These are phyloP conservation scores for Cadophora luteo-olivacea DNA, from an alignment of 2,329 filamentous ascomycete genomes.

Conservation along the genomic window DNA sequence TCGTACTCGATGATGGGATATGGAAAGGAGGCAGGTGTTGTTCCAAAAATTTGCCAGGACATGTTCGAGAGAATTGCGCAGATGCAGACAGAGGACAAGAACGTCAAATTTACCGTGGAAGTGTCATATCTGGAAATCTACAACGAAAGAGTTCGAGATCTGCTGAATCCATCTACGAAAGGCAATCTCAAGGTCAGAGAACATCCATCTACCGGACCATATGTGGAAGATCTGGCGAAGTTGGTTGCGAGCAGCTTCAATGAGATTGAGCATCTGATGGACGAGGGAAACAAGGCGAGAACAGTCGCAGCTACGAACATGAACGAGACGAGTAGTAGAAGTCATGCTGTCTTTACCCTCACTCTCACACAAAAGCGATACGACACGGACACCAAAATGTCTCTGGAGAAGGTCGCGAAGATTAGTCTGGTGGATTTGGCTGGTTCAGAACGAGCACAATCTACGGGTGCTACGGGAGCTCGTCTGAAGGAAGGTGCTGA, in stretches of 20 bases:
- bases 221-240: constrained; percentile 97
- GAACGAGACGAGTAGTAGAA: constrained; percentile 99
- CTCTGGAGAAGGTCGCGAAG: constrained; percentile 95
- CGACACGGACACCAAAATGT: constrained; percentile 93
- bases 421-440: constrained; percentile 98
- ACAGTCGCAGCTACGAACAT: constrained; percentile 99
- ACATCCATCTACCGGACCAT: constrained; percentile 95
- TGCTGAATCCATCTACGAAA: constrained; percentile 94
- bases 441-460: constrained; percentile 95
- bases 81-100: constrained; percentile 71
- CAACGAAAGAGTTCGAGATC: constrained; percentile 94
- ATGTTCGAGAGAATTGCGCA: constrained; percentile 89
- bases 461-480: constrained; percentile 93
- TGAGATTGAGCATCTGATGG: constrained; percentile 98
- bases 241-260: constrained; percentile 90
- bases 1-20: constrained; percentile 99
- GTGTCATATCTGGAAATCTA: constrained; percentile 99
- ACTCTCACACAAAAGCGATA: constrained; percentile 93
- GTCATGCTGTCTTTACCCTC: constrained; percentile 96
- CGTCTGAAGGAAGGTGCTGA: constrained; percentile 97
- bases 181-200: constrained; percentile 97
- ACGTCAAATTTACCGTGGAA: constrained; percentile 88
- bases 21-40: constrained; percentile 92
- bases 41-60: constrained; percentile 94
- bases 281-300: constrained; percentile 97